Evolutionary conservation across 1,284 basidiomycete species (phyloP).

Genomic region (Bjerkandera adusta): DNA sequence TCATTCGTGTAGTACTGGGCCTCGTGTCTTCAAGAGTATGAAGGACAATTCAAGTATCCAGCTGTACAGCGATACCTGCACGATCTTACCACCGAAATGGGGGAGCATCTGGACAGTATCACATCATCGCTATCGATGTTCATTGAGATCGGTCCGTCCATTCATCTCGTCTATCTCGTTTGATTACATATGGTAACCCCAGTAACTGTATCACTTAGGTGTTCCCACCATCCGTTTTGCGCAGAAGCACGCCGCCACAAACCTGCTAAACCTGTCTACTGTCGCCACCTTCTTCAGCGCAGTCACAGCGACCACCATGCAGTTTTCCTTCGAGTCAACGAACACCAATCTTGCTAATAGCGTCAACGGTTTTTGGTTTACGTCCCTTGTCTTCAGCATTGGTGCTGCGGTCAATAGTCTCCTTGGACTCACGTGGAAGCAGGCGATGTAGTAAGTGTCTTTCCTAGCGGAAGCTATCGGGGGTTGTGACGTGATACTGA

Average conservation of each 20-base stretch:
- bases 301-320: conserved; percentile 69
- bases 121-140: conserved; percentile 63
- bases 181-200: conserved; percentile 7
- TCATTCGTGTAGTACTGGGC: conserved; percentile 56
- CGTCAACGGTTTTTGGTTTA: conserved; percentile 74
- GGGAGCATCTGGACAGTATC: conserved; percentile 67
- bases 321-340: conserved; percentile 53
- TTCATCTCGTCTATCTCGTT: conserved; percentile 3
- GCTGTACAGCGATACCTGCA: conserved; percentile 72
- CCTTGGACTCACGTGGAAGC: conserved; percentile 72
- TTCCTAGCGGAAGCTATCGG: too few species aligned
- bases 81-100: conserved; percentile 65
- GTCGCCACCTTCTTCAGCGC: conserved; percentile 79
- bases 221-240: conserved; percentile 74
- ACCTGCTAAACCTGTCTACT: conserved; percentile 68
- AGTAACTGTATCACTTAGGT: conserved; percentile 34
- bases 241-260: conserved; percentile 66
- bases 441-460: conserved; percentile 72
- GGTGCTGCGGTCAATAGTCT: conserved; percentile 74
- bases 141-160: conserved; percentile 61
- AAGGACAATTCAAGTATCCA: conserved; percentile 65
- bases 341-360: conserved; percentile 38
- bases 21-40: conserved; percentile 61
- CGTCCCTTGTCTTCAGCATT: conserved; percentile 73
- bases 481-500: conserved; percentile 11